These are phyloP conservation scores for Noccaea bulbosa DNA, from an alignment of 345 rosid species.

Conservation along the genomic window DNA sequence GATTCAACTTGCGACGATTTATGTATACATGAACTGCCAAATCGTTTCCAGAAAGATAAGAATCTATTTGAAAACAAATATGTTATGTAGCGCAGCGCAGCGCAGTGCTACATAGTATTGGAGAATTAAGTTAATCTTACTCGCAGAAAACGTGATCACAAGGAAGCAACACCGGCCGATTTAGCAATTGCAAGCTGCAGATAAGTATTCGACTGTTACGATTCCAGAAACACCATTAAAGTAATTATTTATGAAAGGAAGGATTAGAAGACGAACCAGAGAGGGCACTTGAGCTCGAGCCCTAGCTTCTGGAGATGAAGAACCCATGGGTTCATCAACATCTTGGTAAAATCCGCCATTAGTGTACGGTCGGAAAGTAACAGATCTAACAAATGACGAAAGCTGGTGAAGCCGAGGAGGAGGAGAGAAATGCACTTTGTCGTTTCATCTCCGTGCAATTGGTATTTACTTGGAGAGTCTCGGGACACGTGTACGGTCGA, in stretches of 20 bases:
- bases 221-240: slow-evolving; percentile 5
- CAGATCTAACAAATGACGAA: slow-evolving; percentile 32
- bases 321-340: slow-evolving; percentile 67
- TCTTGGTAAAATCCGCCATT: slow-evolving; percentile 52
- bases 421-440: not conserved
- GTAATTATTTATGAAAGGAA: not conserved
- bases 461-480: slow-evolving; percentile 4
- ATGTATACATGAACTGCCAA: slow-evolving; percentile 63
- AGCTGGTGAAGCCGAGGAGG: slow-evolving; percentile 18
- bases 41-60: not conserved
- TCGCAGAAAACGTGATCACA: slow-evolving; percentile 85
- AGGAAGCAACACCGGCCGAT: slow-evolving; percentile 67
- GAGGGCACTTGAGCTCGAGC: slow-evolving; percentile 88
- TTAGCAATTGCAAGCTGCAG: slow-evolving; percentile 68
- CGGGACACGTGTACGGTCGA: slow-evolving; percentile 46
- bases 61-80: slow-evolving; percentile 1
- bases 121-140: slow-evolving; percentile 41
- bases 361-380: not conserved
- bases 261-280: slow-evolving; percentile 57
- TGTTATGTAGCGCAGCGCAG: not conserved
- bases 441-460: slow-evolving; percentile 24
- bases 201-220: not conserved
- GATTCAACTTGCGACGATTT: slow-evolving; percentile 42
- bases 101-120: not conserved
- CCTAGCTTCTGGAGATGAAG: slow-evolving; percentile 81